Evolutionary conservation across 106 monocot species (phyloP), one percentile per base, ranked within the genome.

Genomic region (Platanthera guangdongensis): DNA sequence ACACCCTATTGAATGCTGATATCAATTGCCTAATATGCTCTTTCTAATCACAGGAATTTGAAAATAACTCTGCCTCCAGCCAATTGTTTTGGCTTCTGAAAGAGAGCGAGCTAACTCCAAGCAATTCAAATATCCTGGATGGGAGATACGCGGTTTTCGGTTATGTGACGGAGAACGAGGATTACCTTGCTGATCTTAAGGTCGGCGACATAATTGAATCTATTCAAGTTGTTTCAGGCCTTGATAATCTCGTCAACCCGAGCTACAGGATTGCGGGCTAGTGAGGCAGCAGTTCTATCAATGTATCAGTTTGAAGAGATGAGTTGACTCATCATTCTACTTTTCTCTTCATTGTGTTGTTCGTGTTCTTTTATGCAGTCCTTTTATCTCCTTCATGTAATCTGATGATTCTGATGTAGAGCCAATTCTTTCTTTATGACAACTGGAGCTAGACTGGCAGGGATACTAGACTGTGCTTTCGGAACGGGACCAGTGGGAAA

Each of bases 61-160:
- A 92, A 48, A 64, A 89, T 65, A 94, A 94, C 80, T 99, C 97
- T 51, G 94, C 86, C 51, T 99, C 97, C 30, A 99, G 97, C 77
- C 97, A 99, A 82, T 78, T 99, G 1, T 97, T 99, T 76, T 99
- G 97, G 97, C 89, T 99, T 19, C 74, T 99, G 71, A 99, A 99
- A 84, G 97, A 99, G 63, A 99, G 97, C 73, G 97, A 99, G 72
- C 74, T 99, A 70, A 99, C 97, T 21, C 94, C 97, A n/a, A 97
- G 96, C 78, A 97, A 97, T 83, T 91, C 96, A 50, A 97, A 97
- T 50, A 94, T 94, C 51, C 75, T 94, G 74, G 94, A 94, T 77
- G 94, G 94, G 2, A 81, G 94, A 18, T 94, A 94, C 78, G 78
- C 94, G 2, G 96, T 97, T 21, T 97, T 97, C 67, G 97, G 97